Evolutionary conservation across 495 filamentous ascomycete genomes (phyloP).

Genomic region (Aspergillus coremiiformis): DNA sequence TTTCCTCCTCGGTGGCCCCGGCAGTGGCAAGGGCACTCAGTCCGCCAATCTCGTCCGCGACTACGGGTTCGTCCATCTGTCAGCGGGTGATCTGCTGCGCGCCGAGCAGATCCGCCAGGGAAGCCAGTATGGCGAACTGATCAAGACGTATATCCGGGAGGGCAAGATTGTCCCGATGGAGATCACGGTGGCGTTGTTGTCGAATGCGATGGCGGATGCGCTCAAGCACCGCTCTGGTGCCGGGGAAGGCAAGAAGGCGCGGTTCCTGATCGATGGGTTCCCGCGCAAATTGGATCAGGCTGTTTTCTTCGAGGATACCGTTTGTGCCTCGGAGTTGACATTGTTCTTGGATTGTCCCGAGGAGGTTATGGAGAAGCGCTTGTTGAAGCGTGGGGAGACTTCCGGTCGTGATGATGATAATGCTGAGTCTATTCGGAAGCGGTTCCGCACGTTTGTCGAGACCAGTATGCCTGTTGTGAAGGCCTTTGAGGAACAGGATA

Average conservation of each 20-base stretch:
- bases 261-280: constrained; percentile 92
- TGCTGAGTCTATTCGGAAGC: constrained; percentile 87
- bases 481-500: constrained; percentile 65
- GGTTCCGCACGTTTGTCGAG: constrained; percentile 87
- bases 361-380: constrained; percentile 70
- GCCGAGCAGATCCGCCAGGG: constrained; percentile 84
- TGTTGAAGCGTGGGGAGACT: constrained; percentile 87
- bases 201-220: constrained; percentile 76
- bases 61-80: constrained; percentile 88
- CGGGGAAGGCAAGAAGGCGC: constrained; percentile 25
- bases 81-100: constrained; percentile 86
- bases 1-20: constrained; percentile 51
- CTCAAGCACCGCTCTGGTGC: constrained; percentile 29
- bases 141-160: constrained; percentile 82
- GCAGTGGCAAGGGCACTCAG: constrained; percentile 59
- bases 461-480: constrained; percentile 96
- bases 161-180: constrained; percentile 98
- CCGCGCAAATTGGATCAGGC: constrained; percentile 97
- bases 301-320: constrained; percentile 79
- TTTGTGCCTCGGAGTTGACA: constrained; percentile 73
- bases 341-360: constrained; percentile 91
- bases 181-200: constrained; percentile 86
- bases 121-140: constrained; percentile 81
- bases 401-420: constrained; percentile 89
- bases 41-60: constrained; percentile 82